Percentiles rank a stretch among this genome's conserved stretches.
These are phyloP conservation scores for Mollisiaceae sp. DNA, from an alignment of 2,329 filamentous ascomycete species.

Conservation along the genomic window DNA sequence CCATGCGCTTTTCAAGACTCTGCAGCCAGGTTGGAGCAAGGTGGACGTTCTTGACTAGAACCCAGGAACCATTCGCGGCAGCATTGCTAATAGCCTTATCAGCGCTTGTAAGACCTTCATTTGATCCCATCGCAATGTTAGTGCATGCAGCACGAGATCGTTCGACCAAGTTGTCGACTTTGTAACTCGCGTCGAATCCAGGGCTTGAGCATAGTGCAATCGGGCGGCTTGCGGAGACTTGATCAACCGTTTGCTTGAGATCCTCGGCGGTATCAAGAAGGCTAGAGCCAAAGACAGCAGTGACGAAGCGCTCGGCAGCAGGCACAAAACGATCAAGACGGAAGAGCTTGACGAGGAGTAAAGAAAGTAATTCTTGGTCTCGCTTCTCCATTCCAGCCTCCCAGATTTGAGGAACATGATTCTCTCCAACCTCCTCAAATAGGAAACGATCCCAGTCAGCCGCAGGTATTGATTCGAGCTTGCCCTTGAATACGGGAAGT, in stretches of 20 bases:
- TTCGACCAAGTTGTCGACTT: slow-evolving; percentile 94
- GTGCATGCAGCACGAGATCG: slow-evolving; percentile 81
- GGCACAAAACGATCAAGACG: slow-evolving; percentile 95
- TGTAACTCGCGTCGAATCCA: slow-evolving; percentile 98
- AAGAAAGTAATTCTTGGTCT: slow-evolving; percentile 80
- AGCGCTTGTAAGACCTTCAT: slow-evolving; percentile 87
- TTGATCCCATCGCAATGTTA: slow-evolving; percentile 99
- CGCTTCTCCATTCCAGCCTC: slow-evolving; percentile 65
- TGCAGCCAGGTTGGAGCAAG: slow-evolving; percentile 95
- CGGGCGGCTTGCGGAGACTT: slow-evolving; percentile 83
- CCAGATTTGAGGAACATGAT: slow-evolving; percentile 79
- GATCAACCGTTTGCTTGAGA: slow-evolving; percentile 80
- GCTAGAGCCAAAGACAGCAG: slow-evolving; percentile 80
- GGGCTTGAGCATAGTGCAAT: slow-evolving; percentile 93
- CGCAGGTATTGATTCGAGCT: slow-evolving; percentile 64
- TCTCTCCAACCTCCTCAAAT: slow-evolving; percentile 83
- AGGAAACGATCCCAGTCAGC: slow-evolving; percentile 83
- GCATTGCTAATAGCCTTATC: slow-evolving; percentile 96
- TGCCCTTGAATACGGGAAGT: slow-evolving; percentile 74
- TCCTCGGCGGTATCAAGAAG: slow-evolving; percentile 87
- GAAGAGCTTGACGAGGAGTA: slow-evolving; percentile 92
- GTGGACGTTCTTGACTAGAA: slow-evolving; percentile 98
- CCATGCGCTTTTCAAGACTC: slow-evolving; percentile 94
- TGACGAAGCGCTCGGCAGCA: slow-evolving; percentile 87
- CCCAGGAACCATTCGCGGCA: slow-evolving; percentile 91